These are phyloP conservation scores for Argentina anserina DNA, from an alignment of 306 rosid species.

Conservation along the genomic window DNA sequence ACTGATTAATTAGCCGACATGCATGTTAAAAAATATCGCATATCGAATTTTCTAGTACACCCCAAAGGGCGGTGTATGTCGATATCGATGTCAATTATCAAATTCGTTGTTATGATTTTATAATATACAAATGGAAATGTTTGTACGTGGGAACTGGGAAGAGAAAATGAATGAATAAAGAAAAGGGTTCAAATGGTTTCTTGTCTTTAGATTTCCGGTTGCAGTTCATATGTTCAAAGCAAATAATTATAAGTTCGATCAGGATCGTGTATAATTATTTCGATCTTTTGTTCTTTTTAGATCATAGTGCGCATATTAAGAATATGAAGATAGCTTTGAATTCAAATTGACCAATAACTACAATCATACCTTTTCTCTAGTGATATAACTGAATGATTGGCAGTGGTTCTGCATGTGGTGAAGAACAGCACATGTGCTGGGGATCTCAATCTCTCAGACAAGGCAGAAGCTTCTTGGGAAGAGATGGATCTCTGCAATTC, in stretches of 20 bases:
- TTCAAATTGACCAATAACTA: slow-evolving; percentile 26
- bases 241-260: not conserved
- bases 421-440: slow-evolving; percentile 42
- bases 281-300: not conserved
- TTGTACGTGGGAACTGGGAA: not conserved
- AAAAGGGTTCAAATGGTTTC: slow-evolving; percentile 14
- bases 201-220: not conserved
- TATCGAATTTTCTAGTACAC: not conserved
- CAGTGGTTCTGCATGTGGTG: slow-evolving; percentile 37
- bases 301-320: not conserved
- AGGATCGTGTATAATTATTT: slow-evolving; percentile 3
- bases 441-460: slow-evolving; percentile 14
- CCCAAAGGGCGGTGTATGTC: not conserved
- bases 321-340: slow-evolving; percentile 21
- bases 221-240: not conserved
- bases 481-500: not conserved
- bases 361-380: slow-evolving; percentile 27
- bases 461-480: not conserved
- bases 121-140: not conserved
- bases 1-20: slow-evolving; percentile 8
- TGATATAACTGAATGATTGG: slow-evolving; percentile 18
- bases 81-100: not conserved
- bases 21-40: not conserved
- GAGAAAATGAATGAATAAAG: not conserved
- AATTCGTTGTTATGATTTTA: not conserved